Evolutionary conservation across 257 asterid genomes (phyloP).

Genomic region (Verbascum thapsus): DNA sequence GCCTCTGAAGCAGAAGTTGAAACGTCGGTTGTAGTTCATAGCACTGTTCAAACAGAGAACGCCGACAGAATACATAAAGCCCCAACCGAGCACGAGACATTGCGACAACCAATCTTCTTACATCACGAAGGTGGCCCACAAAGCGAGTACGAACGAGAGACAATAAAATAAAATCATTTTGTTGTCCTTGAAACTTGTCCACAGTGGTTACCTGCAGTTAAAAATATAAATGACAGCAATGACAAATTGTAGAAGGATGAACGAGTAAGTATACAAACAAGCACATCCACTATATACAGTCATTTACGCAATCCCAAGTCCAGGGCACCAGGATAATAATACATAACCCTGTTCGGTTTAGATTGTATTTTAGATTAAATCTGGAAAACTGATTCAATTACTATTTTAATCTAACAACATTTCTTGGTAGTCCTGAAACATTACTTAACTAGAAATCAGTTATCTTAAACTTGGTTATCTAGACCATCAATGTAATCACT

Average conservation of each 20-base stretch:
- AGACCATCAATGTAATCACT: no score
- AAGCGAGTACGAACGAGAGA: slow-evolving; percentile 97
- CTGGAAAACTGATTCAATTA: no score
- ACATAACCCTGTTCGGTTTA: not conserved
- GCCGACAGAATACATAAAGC: slow-evolving; percentile 86
- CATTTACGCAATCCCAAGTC: slow-evolving; percentile 20
- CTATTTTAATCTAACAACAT: no score
- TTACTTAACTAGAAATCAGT: no score
- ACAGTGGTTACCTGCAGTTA: slow-evolving; percentile 80
- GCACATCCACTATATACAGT: slow-evolving; percentile 2
- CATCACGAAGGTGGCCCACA: slow-evolving; percentile 99
- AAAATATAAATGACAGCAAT: slow-evolving; percentile 26
- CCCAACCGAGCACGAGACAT: slow-evolving; percentile 99
- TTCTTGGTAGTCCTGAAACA: no score
- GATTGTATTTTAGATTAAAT: no score
- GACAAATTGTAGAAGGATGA: not conserved
- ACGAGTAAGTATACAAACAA: slow-evolving; percentile 22
- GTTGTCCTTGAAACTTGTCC: slow-evolving; percentile 99
- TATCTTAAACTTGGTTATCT: no score
- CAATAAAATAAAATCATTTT: slow-evolving; percentile 79
- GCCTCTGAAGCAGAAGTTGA: slow-evolving; percentile 79
- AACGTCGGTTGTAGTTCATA: slow-evolving; percentile 95
- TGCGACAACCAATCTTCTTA: slow-evolving; percentile 95
- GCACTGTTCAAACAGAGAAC: slow-evolving; percentile 95
- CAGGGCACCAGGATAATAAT: slow-evolving; percentile 8